A percentile compares a stretch with the other conserved stretches of the same genome.
Conservation (phyloP, 495 filamentous ascomycete species). For the Neurospora tetrasperma region DNA sequence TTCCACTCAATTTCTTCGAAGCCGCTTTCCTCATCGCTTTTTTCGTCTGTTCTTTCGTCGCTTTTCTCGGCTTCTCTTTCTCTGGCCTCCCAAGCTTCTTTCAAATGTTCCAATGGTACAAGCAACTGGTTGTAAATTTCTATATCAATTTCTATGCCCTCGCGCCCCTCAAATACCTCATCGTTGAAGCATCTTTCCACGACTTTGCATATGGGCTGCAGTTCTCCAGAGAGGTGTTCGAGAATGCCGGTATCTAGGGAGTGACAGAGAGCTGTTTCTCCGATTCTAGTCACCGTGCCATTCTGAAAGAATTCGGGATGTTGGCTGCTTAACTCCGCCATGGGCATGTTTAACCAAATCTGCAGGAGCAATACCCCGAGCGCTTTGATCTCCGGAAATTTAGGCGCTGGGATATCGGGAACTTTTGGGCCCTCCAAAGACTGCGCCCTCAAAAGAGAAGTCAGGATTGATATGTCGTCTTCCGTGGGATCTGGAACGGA, state of each 20-base stretch:
- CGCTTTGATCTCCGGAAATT: not conserved
- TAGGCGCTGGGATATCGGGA: no score
- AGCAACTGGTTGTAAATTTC: not conserved
- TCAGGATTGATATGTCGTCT: not conserved
- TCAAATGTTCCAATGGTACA: not conserved
- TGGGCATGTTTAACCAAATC: not conserved
- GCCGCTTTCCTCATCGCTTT: not conserved
- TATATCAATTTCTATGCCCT: no score
- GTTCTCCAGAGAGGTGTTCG: not conserved
- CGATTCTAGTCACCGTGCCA: not conserved
- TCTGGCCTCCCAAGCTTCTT: not conserved
- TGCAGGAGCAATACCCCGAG: not conserved
- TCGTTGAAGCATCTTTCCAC: not conserved
- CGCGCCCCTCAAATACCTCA: not conserved
- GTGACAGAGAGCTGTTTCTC: not conserved
- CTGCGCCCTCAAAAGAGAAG: not conserved
- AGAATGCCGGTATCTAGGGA: not conserved
- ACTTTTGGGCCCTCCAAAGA: not conserved
- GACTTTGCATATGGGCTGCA: not conserved
- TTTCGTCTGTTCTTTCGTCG: no score
- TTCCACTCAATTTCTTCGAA: no score
- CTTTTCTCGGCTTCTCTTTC: not conserved
- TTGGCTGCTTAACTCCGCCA: not conserved
- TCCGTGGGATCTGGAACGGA: not conserved
- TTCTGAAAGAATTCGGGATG: not conserved